Evolutionary conservation across 2,329 filamentous ascomycete genomes (phyloP).

Genomic region (Nemania sp.): DNA sequence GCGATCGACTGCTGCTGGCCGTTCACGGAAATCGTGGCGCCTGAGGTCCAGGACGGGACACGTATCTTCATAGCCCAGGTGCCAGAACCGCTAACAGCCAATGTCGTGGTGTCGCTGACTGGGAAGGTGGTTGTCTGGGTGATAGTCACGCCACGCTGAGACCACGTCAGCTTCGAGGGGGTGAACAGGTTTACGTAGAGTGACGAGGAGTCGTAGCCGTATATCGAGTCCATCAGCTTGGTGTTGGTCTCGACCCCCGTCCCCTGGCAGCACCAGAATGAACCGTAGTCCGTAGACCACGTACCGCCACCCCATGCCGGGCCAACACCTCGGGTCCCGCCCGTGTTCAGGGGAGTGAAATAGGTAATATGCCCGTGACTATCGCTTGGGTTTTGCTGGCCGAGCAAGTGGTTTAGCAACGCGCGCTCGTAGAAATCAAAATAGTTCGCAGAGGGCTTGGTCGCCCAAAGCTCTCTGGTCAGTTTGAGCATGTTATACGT

Average conservation of each 20-base stretch:
- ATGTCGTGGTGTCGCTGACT: conserved; percentile 44
- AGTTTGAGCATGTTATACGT: conserved; percentile 63
- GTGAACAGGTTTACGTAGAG: conserved; percentile 57
- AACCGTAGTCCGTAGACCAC: conserved; percentile 50
- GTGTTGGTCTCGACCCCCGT: conserved; percentile 58
- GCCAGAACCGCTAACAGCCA: conserved; percentile 44
- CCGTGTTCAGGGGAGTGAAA: conserved; percentile 55
- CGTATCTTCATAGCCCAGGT: conserved; percentile 46
- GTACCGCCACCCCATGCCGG: conserved; percentile 59
- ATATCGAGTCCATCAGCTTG: conserved; percentile 58
- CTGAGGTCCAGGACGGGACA: conserved; percentile 51
- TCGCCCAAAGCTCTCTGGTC: conserved; percentile 54
- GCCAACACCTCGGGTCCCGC: conserved; percentile 53
- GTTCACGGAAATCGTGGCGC: conserved; percentile 49
- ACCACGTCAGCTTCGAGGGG: conserved; percentile 52
- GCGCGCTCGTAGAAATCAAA: conserved; percentile 60
- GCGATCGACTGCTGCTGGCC: conserved; percentile 39
- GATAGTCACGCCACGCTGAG: conserved; percentile 45
- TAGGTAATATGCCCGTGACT: conserved; percentile 57
- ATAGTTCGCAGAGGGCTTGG: conserved; percentile 49
- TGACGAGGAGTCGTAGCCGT: conserved; percentile 48
- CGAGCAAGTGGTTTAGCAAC: conserved; percentile 55
- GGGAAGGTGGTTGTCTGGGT: conserved; percentile 52
- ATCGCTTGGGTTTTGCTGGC: conserved; percentile 50
- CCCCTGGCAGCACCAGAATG: conserved; percentile 41